phyloP scores from a whole-genome alignment of 352 stramenopile species.

The Lagenidium giganteum region DNA sequence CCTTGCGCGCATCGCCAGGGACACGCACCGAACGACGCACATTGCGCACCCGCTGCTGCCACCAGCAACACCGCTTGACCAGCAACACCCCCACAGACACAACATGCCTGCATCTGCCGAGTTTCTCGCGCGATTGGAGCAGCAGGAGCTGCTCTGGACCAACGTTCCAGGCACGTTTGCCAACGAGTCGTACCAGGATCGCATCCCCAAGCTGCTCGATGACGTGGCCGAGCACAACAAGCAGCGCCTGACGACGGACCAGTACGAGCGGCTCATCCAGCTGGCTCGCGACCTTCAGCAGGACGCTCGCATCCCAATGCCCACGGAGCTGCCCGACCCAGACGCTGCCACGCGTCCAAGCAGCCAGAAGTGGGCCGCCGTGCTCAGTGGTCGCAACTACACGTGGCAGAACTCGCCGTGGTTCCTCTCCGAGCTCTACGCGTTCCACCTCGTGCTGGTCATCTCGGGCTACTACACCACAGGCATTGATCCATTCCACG shows the following conservation, averaged over 20 bases:
- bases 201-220: slow-evolving; percentile 47
- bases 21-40: no score
- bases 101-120: slow-evolving; percentile 27
- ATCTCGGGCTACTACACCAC: slow-evolving; percentile 59
- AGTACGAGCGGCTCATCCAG: slow-evolving; percentile 27
- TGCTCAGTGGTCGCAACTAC: slow-evolving; percentile 37
- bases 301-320: slow-evolving; percentile 40
- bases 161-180: slow-evolving; percentile 51
- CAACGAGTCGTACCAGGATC: slow-evolving; percentile 56
- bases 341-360: slow-evolving; percentile 28
- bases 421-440: slow-evolving; percentile 73
- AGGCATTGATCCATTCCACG: slow-evolving; percentile 59
- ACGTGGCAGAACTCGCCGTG: slow-evolving; percentile 73
- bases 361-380: slow-evolving; percentile 34
- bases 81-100: no score
- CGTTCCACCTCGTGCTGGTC: slow-evolving; percentile 65
- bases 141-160: slow-evolving; percentile 36
- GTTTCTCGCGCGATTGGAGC: slow-evolving; percentile 36
- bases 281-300: slow-evolving; percentile 41
- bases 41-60: no score
- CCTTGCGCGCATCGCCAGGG: no score
- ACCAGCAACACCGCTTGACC: not conserved
- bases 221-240: slow-evolving; percentile 52
- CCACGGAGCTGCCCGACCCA: slow-evolving; percentile 27
- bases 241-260: slow-evolving; percentile 24